phyloP scores from a whole-genome alignment of 2,329 filamentous ascomycete genomes.

The Aureobasidium subglaciale region DNA sequence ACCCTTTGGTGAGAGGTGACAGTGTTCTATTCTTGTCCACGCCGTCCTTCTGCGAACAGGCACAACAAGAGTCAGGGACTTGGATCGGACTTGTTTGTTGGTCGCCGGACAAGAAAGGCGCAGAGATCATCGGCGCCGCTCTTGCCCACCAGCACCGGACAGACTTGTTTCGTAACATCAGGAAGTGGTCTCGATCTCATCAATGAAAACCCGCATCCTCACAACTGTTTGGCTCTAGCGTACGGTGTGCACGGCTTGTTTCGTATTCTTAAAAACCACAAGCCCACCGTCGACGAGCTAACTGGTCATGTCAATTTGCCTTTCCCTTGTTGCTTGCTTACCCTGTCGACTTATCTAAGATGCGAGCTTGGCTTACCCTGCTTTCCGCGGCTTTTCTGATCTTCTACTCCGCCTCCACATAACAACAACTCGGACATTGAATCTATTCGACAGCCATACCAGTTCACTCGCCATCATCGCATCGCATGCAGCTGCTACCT shows the following conservation, averaged over 20 bases:
- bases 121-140: constrained; percentile 1
- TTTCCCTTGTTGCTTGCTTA: constrained; percentile 9
- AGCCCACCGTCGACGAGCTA: constrained; percentile 6
- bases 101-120: neutral
- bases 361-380: constrained; percentile 11
- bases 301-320: constrained; percentile 7
- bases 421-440: neutral
- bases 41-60: neutral
- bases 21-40: constrained; percentile 6
- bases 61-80: neutral
- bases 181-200: constrained; percentile 2
- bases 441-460: neutral
- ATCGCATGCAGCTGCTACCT: neutral
- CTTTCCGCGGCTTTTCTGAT: constrained; percentile 2
- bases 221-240: constrained; percentile 10
- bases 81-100: neutral
- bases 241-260: constrained; percentile 11
- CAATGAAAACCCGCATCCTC: neutral
- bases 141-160: neutral
- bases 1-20: neutral
- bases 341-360: constrained; percentile 13
- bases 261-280: constrained; percentile 13
- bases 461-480: neutral
- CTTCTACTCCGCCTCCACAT: constrained; percentile 9
- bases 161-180: neutral